phyloP scores from a whole-genome alignment of 2,329 filamentous ascomycete species.

The Apiospora pterosperma region DNA sequence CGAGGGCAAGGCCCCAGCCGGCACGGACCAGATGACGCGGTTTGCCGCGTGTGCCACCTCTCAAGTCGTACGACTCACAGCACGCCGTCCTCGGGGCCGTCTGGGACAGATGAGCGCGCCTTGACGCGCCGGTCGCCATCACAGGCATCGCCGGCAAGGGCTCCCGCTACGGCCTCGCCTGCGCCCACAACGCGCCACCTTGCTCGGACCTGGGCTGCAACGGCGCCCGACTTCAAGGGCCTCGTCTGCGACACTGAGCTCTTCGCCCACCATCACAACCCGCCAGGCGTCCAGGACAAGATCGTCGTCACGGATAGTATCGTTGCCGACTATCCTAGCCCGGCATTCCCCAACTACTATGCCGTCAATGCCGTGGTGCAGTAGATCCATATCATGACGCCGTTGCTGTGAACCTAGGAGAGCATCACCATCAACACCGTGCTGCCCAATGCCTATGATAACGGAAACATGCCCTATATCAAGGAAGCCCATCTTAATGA shows the following conservation, averaged over 20 bases:
- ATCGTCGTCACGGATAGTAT: constrained; percentile 16
- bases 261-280: constrained; percentile 15
- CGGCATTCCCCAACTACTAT: constrained; percentile 14
- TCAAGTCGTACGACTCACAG: constrained; percentile 11
- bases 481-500: constrained; percentile 12
- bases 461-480: constrained; percentile 13
- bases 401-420: constrained; percentile 12
- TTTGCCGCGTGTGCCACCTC: constrained; percentile 14
- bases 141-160: constrained; percentile 12
- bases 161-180: constrained; percentile 11
- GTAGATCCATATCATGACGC: constrained; percentile 11
- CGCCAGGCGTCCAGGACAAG: constrained; percentile 7
- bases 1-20: not conserved
- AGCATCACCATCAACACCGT: constrained; percentile 16
- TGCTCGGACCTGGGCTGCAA: constrained; percentile 12
- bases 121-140: constrained; percentile 16
- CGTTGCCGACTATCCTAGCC: constrained; percentile 10
- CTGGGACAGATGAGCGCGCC: constrained; percentile 11
- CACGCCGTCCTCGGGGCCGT: constrained; percentile 10
- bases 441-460: constrained; percentile 12
- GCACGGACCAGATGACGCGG: constrained; percentile 8
- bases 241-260: constrained; percentile 15
- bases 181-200: constrained; percentile 12
- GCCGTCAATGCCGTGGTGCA: constrained; percentile 12
- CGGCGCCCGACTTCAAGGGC: constrained; percentile 14